Base-by-base conservation (phyloP, 2,329 filamentous ascomycete genomes). In the Trichoderma harzianum region DNA sequence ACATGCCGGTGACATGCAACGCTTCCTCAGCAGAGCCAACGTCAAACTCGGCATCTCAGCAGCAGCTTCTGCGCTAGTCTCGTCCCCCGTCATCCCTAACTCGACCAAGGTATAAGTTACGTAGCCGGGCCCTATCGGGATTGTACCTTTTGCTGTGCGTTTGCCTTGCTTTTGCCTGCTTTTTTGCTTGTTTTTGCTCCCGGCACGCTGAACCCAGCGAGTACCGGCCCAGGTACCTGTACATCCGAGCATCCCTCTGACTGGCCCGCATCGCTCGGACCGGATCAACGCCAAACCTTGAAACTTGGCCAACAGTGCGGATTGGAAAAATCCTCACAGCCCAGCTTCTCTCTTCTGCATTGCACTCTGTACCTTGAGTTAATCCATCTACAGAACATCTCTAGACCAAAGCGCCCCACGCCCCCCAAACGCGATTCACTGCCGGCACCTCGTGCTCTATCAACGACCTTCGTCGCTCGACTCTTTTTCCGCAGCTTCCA, bases 291-390 rank as follows among this genome's bases (percentile, higher is more conserved):
- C 80, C 80, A 80, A 81, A 81, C 80, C 80, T 81, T 80, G 77
- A 79, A 76, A 67, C 73, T 75, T 76, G 76, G 76, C 47, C 78
- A 73, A 83, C 80, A 83, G 81, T 83, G 81, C 81, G 81, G 80
- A 82, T 82, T 82, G 79, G 78, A 81, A 83, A 81, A 82, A 77
- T 79, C 76, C 76, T 81, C 75, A 82, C 80, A 81, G 79, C 77
- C 80, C 79, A 79, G 77, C 79, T 77, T 79, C 55, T 51, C 66
- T 53, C 71, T 36, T 47, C 28, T 60, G 28, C 57, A 53, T 53
- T 55, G 47, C 43, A 66, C 30, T 70, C 53, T 67, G 39, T 32
- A 66, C 30, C 47, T 60, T 60, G 28, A 60, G 30, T 32, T 32
- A n/a, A 60, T 60, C 43, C 32, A 28, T 51, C 26, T 51, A 70